Base-by-base conservation (phyloP, 129 eudicot species). In the Escallonia herrerae region DNA sequence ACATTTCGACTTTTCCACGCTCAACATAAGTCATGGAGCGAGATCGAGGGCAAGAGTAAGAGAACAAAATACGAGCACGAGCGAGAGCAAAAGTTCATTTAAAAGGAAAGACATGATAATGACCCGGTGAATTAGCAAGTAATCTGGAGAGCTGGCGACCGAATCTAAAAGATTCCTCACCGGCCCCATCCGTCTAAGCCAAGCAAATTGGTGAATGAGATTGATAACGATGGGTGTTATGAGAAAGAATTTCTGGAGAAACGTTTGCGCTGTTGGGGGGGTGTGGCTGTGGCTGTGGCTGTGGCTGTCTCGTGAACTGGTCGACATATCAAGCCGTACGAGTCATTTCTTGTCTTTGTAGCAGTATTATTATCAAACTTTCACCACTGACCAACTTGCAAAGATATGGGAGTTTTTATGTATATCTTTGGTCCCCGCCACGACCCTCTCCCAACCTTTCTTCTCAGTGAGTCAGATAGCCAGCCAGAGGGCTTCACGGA, bases 401-500 rank as follows among this genome's bases (percentile, higher is more conserved):
- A 22, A 22, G 33, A 22, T 22, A 22, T 22, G 33, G 33, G 33
- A 22, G 33, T 22, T 22, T 22, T 22, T 22, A 22, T 22, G 33
- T 22, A 22, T 22, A 22, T 22, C 33, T 22, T 22, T 22, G 33
- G 33, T 22, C 33, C 33, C 33, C 33, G 33, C 61, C 2, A 10
- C 37, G 6, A n/a, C 7, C 0, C 41, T 5, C 61, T 15, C 41
- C 41, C 33, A 56, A 59, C 5, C 9, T 46, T 46, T 38, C 63
- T 22, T 11, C 44, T 39, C 42, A 39, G 7, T 14, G 41, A 22
- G 41, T 52, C 62, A 52, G 9, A 2, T 66, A 52, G 5, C 5
- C 12, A 22, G 71, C 56, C 38, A 67, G 71, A 67, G 71, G 62
- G 42, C 52, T 54, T 67, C 71, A 67, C 71, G 71, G 71, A 43